Conservation (phyloP, 1,284 basidiomycete genomes). For the Moniliophthora roreri region DNA sequence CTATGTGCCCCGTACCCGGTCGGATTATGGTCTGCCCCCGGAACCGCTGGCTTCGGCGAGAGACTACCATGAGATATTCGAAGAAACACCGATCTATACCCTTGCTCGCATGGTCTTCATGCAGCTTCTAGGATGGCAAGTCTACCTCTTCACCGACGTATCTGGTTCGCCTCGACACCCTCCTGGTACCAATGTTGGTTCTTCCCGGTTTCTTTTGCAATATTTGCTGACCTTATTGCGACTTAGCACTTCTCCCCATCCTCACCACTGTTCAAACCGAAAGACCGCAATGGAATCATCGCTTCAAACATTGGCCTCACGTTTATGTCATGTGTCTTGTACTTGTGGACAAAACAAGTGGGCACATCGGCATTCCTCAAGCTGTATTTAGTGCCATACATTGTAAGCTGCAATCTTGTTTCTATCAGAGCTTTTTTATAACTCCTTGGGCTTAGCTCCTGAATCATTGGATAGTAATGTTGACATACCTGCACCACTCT, state of each 20-base stretch:
- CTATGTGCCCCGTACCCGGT: slow-evolving; percentile 57
- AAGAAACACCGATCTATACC: slow-evolving; percentile 61
- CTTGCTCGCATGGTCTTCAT: slow-evolving; percentile 51
- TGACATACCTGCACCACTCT: slow-evolving; percentile 57
- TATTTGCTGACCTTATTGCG: not conserved
- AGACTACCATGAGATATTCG: slow-evolving; percentile 57
- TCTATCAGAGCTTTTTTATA: slow-evolving; percentile 2
- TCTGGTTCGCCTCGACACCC: slow-evolving; percentile 42
- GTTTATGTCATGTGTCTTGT: slow-evolving; percentile 43
- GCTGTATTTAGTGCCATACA: slow-evolving; percentile 40
- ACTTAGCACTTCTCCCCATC: slow-evolving; percentile 38
- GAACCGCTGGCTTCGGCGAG: slow-evolving; percentile 28
- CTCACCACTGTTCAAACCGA: slow-evolving; percentile 39
- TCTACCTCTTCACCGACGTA: slow-evolving; percentile 58
- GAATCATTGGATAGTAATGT: slow-evolving; percentile 43
- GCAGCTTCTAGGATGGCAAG: slow-evolving; percentile 76
- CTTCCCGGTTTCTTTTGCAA: not conserved
- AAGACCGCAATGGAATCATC: slow-evolving; percentile 50
- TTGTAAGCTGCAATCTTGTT: slow-evolving; percentile 28
- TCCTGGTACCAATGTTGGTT: slow-evolving; percentile 36
- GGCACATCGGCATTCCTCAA: slow-evolving; percentile 26
- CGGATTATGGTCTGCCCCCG: slow-evolving; percentile 47
- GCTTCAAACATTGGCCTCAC: slow-evolving; percentile 55
- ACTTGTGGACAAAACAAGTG: slow-evolving; percentile 22
- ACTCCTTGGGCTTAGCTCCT: slow-evolving; percentile 18